Evolutionary conservation across 2,329 filamentous ascomycete species (phyloP).

Genomic region (Fusarium illudens): DNA sequence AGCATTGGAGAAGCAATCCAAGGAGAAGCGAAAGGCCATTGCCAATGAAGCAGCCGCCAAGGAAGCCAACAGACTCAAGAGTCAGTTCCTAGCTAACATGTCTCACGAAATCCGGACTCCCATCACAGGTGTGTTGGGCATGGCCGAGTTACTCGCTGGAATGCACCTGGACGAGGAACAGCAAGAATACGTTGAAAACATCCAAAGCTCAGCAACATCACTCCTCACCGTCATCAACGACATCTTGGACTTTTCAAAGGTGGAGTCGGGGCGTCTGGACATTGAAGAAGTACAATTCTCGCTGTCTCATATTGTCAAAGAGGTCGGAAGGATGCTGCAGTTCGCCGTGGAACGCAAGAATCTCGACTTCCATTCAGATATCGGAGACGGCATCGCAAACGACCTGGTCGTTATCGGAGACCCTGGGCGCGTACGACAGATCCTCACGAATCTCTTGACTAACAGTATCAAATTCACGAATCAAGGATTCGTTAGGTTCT

Average conservation of each 20-base stretch:
- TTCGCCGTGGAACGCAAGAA: conserved; percentile 86
- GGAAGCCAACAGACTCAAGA: conserved; percentile 82
- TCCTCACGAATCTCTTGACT: conserved; percentile 80
- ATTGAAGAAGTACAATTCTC: conserved; percentile 85
- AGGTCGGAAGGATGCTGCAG: conserved; percentile 86
- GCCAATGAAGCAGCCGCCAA: conserved; percentile 82
- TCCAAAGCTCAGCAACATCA: conserved; percentile 81
- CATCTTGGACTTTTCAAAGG: conserved; percentile 89
- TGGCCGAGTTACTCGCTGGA: conserved; percentile 78
- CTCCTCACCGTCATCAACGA: conserved; percentile 90
- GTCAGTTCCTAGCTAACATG: conserved; percentile 82
- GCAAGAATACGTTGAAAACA: conserved; percentile 78
- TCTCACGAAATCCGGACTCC: conserved; percentile 82
- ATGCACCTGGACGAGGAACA: conserved; percentile 75
- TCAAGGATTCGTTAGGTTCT: conserved; percentile 72
- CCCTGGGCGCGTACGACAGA: conserved; percentile 83
- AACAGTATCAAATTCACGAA: conserved; percentile 81
- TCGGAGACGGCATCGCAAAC: conserved; percentile 68
- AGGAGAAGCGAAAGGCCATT: conserved; percentile 74
- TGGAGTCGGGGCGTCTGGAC: conserved; percentile 79
- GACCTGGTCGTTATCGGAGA: conserved; percentile 86
- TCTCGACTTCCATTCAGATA: conserved; percentile 73
- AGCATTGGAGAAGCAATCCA: conserved; percentile 69
- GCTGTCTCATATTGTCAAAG: conserved; percentile 74
- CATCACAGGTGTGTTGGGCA: conserved; percentile 82